phyloP scores from a whole-genome alignment of 2,329 filamentous ascomycete species.

The Aphanocladium album region DNA sequence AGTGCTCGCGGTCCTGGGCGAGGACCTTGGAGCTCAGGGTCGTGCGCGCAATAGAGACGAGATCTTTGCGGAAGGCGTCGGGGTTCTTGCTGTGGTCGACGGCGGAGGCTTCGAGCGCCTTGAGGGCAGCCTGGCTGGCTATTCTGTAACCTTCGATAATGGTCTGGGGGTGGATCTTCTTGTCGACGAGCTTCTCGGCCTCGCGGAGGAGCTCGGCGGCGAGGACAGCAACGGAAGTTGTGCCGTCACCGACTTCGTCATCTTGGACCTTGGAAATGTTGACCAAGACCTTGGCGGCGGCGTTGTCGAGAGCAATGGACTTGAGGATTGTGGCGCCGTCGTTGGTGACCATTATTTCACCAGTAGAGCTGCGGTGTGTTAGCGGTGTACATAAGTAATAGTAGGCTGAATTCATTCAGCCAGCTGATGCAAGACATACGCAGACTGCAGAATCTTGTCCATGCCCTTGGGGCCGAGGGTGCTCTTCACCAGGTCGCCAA shows the following conservation, averaged over 20 bases:
- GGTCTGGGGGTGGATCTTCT: conserved; percentile 98
- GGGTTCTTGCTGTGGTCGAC: conserved; percentile 84
- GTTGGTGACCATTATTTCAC: conserved; percentile 97
- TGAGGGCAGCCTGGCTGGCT: conserved; percentile 83
- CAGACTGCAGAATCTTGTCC: conserved; percentile 97
- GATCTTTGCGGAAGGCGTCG: conserved; percentile 81
- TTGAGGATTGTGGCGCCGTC: conserved; percentile 98
- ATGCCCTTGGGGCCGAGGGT: conserved; percentile 96
- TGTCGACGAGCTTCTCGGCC: conserved; percentile 93
- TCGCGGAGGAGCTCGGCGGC: conserved; percentile 93
- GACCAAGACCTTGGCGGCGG: conserved; percentile 94
- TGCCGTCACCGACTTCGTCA: conserved; percentile 96
- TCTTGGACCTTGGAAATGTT: conserved; percentile 99
- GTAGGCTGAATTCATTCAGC: conserved; percentile 12
- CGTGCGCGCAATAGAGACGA: conserved; percentile 85
- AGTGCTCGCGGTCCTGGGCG: conserved; percentile 88
- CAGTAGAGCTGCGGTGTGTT: conserved; percentile 65
- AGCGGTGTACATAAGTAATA: conserved; percentile 14
- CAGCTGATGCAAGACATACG: conserved; percentile 51
- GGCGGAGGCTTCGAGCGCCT: conserved; percentile 76
- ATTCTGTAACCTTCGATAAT: conserved; percentile 99
- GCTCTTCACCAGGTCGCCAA: conserved; percentile 95
- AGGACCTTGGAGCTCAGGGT: conserved; percentile 97
- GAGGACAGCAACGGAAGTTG: conserved; percentile 93
- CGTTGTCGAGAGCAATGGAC: conserved; percentile 96